Evolutionary conservation across 2,329 filamentous ascomycete genomes (phyloP).

Genomic region (Verticillium zaregamsianum): DNA sequence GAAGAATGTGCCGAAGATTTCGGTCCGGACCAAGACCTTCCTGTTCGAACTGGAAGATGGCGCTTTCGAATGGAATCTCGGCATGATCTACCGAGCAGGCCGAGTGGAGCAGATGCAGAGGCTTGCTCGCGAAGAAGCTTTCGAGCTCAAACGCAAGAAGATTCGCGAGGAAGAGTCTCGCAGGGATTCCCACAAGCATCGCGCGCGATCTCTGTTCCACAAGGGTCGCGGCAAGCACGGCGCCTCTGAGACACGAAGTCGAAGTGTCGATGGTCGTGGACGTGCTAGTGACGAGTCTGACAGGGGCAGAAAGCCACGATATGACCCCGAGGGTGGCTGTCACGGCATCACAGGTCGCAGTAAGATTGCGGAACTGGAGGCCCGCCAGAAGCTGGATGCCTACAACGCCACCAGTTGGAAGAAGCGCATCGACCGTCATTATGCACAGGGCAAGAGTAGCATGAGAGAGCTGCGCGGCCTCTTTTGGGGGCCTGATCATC

Average conservation of each 20-base stretch:
- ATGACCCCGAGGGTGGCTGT: conserved; percentile 75
- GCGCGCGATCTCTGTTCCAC: conserved; percentile 50
- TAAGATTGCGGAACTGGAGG: conserved; percentile 71
- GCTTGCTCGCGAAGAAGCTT: conserved; percentile 85
- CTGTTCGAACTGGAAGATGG: conserved; percentile 94
- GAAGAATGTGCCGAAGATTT: conserved; percentile 82
- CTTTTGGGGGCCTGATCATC: conserved; percentile 78
- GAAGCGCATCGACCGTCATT: conserved; percentile 75
- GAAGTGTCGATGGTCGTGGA: conserved; percentile 46
- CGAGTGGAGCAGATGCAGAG: conserved; percentile 86
- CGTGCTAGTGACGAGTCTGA: conserved; percentile 25
- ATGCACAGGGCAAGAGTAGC: conserved; percentile 63
- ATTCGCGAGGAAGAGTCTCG: conserved; percentile 67
- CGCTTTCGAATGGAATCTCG: conserved; percentile 94
- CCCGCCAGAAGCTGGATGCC: conserved; percentile 67
- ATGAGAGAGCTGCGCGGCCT: conserved; percentile 74
- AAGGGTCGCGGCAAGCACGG: conserved; percentile 24
- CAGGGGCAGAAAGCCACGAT: conserved; percentile 51
- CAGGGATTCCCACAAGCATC: conserved; percentile 46
- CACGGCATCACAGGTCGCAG: conserved; percentile 65
- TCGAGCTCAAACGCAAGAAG: conserved; percentile 80
- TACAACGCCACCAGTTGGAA: conserved; percentile 93
- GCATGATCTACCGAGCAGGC: conserved; percentile 87
- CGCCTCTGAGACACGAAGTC: conserved; percentile 43
- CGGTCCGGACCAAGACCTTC: conserved; percentile 74